phyloP scores from a whole-genome alignment of 331 rosid species.

The Saraca asoca region DNA sequence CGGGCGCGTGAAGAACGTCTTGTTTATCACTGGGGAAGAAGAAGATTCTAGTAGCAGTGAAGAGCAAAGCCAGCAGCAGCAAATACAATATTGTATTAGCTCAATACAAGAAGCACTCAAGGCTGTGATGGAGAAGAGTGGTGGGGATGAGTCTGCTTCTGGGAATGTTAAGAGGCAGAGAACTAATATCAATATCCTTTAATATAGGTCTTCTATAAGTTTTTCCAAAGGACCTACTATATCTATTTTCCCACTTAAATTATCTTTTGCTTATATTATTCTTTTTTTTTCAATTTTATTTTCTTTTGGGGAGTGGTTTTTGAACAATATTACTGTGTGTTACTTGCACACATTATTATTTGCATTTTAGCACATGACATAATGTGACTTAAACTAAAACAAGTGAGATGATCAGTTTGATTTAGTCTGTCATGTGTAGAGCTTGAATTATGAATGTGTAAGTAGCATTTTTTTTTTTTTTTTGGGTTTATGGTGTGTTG shows the following conservation, averaged over 20 bases:
- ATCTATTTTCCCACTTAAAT: slow-evolving; percentile 8
- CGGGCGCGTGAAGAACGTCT: slow-evolving; percentile 76
- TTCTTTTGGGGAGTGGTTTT: slow-evolving; percentile 37
- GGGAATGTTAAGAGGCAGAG: slow-evolving; percentile 85
- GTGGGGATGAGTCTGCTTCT: slow-evolving; percentile 58
- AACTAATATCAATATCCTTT: slow-evolving; percentile 64
- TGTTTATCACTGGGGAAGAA: slow-evolving; percentile 69
- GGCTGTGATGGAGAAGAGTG: slow-evolving; percentile 74
- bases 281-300: neutral
- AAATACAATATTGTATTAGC: slow-evolving; percentile 53
- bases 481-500: slow-evolving; percentile 42
- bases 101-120: slow-evolving; percentile 84
- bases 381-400: no score
- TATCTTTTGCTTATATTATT: slow-evolving; percentile 1
- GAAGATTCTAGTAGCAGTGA: slow-evolving; percentile 45
- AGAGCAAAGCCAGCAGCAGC: slow-evolving; percentile 35
- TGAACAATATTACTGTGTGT: slow-evolving; percentile 16
- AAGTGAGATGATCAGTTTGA: no score
- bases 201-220: slow-evolving; percentile 52
- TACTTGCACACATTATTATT: no score
- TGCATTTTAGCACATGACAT: no score
- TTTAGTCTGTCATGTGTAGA: no score
- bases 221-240: slow-evolving; percentile 26
- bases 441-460: no score
- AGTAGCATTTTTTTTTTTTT: slow-evolving; percentile 11